Conservation (phyloP, 805 yeast species). For the Yamadazyma akitaensis region DNA sequence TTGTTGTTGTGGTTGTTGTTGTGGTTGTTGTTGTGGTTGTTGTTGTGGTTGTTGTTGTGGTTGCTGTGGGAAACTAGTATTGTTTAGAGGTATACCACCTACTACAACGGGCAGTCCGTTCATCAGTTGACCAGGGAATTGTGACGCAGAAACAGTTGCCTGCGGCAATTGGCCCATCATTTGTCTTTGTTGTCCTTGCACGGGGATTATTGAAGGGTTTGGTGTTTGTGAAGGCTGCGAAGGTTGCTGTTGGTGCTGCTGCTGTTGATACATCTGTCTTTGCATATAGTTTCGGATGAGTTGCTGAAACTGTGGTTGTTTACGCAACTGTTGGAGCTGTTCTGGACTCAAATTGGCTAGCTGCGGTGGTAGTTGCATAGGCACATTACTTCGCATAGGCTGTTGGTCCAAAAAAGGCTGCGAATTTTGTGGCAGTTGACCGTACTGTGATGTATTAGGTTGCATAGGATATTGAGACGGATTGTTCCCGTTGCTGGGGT, state of each 20-base stretch:
- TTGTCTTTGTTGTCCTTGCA: slow-evolving; percentile 2
- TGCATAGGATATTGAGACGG: not conserved
- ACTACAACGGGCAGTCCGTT: not conserved
- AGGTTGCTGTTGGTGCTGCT: slow-evolving; percentile 1
- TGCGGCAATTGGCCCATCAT: not conserved
- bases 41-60: slow-evolving; percentile 1
- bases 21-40: slow-evolving; percentile 2
- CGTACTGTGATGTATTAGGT: slow-evolving; percentile 3
- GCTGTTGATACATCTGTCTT: slow-evolving; percentile 23
- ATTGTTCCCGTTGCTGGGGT: not conserved
- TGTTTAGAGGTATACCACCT: not conserved
- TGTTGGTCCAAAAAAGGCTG: slow-evolving; percentile 6
- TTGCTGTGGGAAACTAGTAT: not conserved
- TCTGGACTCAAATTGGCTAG: slow-evolving; percentile 36
- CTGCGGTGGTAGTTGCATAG: slow-evolving; percentile 22
- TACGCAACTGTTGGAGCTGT: slow-evolving; percentile 40
- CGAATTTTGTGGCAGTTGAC: slow-evolving; percentile 2
- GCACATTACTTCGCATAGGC: slow-evolving; percentile 11
- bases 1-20: slow-evolving; percentile 1
- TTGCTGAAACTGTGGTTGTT: slow-evolving; percentile 42
- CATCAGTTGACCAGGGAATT: not conserved
- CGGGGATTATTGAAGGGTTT: slow-evolving; percentile 1
- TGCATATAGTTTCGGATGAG: slow-evolving; percentile 40
- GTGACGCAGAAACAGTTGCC: not conserved
- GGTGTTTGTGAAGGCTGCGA: slow-evolving; percentile 10